Conservation (phyloP, 164 flowering plant genomes). For the Aristolochia contorta region DNA sequence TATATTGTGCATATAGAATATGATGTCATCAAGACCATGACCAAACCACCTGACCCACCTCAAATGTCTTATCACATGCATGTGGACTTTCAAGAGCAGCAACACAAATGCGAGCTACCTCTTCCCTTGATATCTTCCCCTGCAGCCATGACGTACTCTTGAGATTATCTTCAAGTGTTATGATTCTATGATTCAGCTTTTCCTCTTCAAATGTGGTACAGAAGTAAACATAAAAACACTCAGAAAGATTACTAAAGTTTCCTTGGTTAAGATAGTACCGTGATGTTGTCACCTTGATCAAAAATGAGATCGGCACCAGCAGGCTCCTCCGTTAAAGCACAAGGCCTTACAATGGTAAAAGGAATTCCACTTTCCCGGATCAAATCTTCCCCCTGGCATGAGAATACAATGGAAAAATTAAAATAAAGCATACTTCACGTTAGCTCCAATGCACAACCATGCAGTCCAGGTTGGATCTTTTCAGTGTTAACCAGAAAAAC, state of each 20-base stretch:
- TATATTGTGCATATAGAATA: too few species aligned
- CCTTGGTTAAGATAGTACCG: slow-evolving; percentile 28
- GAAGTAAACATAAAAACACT: too few species aligned
- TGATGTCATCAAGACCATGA: too few species aligned
- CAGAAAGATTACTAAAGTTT: too few species aligned
- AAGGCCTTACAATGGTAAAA: slow-evolving; percentile 88
- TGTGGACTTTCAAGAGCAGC: slow-evolving; percentile 83
- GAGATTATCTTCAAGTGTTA: background rate
- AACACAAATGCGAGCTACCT: slow-evolving; percentile 82
- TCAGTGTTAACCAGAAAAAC: too few species aligned
- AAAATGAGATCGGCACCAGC: slow-evolving; percentile 98
- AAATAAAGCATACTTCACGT: too few species aligned
- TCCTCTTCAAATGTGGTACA: background rate
- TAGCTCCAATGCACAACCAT: too few species aligned
- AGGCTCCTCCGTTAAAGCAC: slow-evolving; percentile 97
- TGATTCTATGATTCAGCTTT: background rate
- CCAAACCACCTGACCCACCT: slow-evolving; percentile 33
- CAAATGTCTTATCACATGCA: slow-evolving; percentile 89
- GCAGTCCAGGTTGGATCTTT: too few species aligned
- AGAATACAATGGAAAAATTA: background rate
- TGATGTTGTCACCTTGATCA: slow-evolving; percentile 96
- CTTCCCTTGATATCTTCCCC: slow-evolving; percentile 98
- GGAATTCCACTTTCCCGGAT: slow-evolving; percentile 90
- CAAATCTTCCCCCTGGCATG: slow-evolving; percentile 82
- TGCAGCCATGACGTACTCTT: slow-evolving; percentile 16